Base-by-base conservation (phyloP, 1,284 basidiomycete genomes). In the Rhodotorula sp. region DNA sequence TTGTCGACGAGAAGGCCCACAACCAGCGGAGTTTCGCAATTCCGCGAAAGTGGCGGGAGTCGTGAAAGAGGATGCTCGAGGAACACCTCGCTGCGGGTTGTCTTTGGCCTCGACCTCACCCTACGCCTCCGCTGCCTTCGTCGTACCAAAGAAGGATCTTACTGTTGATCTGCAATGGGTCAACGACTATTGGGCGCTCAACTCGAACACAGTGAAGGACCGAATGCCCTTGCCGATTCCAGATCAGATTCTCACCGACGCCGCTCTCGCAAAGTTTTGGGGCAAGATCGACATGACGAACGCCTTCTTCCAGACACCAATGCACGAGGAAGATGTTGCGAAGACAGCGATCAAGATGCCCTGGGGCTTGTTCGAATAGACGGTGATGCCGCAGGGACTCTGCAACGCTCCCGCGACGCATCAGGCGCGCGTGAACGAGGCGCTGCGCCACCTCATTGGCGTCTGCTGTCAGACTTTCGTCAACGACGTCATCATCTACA, bases 231-330 rank as follows among this genome's bases (percentile, higher is more conserved):
- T 74, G 15, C 70, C 70, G 13, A 62, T 64, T 22, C 63, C 66
- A 7, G 64, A 74, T 53, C 10, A 22, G 9, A 8, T 56, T 13
- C 5, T 56, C 5, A 1, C 8, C 32, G 53, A 55, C 2, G 32
- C 53, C 9, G 9, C 53, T 5, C 53, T 2, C 1, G 53, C 32
- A 3, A 19, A 6, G 13, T 4, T 36, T 22, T 60, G n/a, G 82
- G 84, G 65, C n/a, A n/a, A n/a, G n/a, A n/a, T n/a, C n/a, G n/a
- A n/a, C n/a, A 82, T 84, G 79, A 84, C 82, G 0, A 81, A 83
- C 64, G 76, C 78, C 0, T 84, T 83, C 68, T 83, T 82, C 68
- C 82, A 83, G 63, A 83, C 79, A 0, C 62, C 73, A 0, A 73
- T 84, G 9, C 78, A 81, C 59, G 79, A 80, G 0, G 80, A 83